Percentiles rank a stretch among this genome's conserved stretches.
Evolutionary conservation across 257 asterid genomes (phyloP).

Genomic region (Jacaranda mimosifolia): DNA sequence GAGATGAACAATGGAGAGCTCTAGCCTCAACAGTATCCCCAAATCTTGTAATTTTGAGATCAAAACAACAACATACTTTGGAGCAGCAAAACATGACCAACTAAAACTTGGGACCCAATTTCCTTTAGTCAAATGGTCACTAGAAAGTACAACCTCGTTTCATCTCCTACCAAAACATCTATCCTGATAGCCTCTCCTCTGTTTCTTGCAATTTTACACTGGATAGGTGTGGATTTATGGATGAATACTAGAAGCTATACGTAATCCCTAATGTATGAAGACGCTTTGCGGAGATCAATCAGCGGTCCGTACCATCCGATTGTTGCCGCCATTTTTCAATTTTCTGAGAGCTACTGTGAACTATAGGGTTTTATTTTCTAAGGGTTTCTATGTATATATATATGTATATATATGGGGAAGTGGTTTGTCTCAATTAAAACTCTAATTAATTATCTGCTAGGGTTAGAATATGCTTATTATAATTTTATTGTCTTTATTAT

Average conservation of each 20-base stretch:
- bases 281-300: too few relatives aligned
- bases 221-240: slow-evolving; percentile 68
- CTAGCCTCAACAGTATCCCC: slow-evolving; percentile 72
- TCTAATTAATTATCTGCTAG: too few relatives aligned
- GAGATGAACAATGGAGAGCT: slow-evolving; percentile 67
- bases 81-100: slow-evolving; percentile 66
- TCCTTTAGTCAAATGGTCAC: slow-evolving; percentile 73
- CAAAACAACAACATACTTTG: too few relatives aligned
- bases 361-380: slow-evolving; percentile 29
- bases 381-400: too few relatives aligned
- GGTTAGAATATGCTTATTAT: too few relatives aligned
- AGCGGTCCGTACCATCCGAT: slow-evolving; percentile 81
- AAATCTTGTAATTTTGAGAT: slow-evolving; percentile 64
- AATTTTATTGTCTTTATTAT: too few relatives aligned
- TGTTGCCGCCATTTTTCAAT: slow-evolving; percentile 54
- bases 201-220: too few relatives aligned
- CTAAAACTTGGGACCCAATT: slow-evolving; percentile 58
- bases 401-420: too few relatives aligned
- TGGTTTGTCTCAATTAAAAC: too few relatives aligned
- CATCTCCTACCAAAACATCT: slow-evolving; percentile 80
- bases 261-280: slow-evolving; percentile 60
- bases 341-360: not conserved
- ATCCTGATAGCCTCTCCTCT: too few relatives aligned
- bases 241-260: slow-evolving; percentile 68
- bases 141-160: slow-evolving; percentile 72